Percentiles rank a stretch among this genome's conserved stretches.
phyloP scores from a whole-genome alignment of 2,329 filamentous ascomycete genomes.

The Knufia fluminis region DNA sequence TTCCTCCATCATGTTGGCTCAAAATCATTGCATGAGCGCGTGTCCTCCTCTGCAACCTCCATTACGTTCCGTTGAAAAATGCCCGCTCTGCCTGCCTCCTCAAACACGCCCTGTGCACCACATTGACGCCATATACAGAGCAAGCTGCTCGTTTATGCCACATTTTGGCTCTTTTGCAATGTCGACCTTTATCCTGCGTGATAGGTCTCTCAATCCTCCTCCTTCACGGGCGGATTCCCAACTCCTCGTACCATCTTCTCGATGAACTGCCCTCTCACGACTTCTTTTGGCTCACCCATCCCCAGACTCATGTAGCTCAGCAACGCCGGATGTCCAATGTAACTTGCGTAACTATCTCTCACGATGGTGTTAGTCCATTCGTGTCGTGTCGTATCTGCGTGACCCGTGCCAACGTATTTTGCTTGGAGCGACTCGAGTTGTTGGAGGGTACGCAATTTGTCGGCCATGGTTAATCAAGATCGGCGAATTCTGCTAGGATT shows the following conservation, averaged over 20 bases:
- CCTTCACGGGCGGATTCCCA: constrained; percentile 52
- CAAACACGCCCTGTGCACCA: too few relatives aligned
- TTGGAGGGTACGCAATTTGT: constrained; percentile 95
- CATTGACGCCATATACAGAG: too few relatives aligned
- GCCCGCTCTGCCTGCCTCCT: too few relatives aligned
- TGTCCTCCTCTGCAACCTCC: too few relatives aligned
- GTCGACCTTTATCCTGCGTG: background rate
- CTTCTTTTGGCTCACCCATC: constrained; percentile 73
- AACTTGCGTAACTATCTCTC: constrained; percentile 82
- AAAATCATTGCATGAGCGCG: too few relatives aligned
- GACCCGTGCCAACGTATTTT: constrained; percentile 90
- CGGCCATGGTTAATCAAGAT: constrained; percentile 50
- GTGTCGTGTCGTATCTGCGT: constrained; percentile 93
- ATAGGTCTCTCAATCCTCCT: constrained; percentile 8
- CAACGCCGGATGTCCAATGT: constrained; percentile 80
- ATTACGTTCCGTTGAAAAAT: too few relatives aligned
- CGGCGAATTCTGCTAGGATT: too few relatives aligned
- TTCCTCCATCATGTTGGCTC: too few relatives aligned
- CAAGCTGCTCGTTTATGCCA: background rate
- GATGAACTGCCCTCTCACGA: constrained; percentile 69
- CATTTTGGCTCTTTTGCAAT: background rate
- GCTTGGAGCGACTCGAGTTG: constrained; percentile 95
- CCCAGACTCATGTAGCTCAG: constrained; percentile 84
- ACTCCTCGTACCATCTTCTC: constrained; percentile 62
- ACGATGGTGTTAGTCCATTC: constrained; percentile 96